A percentile compares a stretch with the other conserved stretches of the same genome.
phyloP scores from a whole-genome alignment of 441 rosid species.

The Manihot esculenta region DNA sequence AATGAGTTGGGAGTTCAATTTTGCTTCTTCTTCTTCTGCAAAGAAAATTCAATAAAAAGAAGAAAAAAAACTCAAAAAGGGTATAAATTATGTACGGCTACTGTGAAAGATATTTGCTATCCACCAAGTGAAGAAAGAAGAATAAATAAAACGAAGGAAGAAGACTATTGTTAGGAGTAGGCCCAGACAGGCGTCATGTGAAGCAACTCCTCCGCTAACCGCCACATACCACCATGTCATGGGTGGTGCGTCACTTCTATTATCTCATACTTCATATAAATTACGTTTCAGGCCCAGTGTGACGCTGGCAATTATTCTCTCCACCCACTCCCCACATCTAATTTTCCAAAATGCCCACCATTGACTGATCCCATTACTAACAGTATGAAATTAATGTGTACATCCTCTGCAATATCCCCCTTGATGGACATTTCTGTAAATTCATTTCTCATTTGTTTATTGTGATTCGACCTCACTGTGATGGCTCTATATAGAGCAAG shows the following conservation, averaged over 20 bases:
- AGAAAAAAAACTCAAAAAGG: too few relatives aligned
- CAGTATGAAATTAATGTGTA: too few relatives aligned
- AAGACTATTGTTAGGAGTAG: not conserved
- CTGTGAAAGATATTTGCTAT: too few relatives aligned
- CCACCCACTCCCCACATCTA: not conserved
- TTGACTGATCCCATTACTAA: too few relatives aligned
- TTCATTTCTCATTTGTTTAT: not conserved
- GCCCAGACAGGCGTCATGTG: not conserved
- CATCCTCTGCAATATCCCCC: too few relatives aligned
- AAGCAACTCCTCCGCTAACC: not conserved
- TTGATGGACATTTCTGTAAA: not conserved
- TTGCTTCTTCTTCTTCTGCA: too few relatives aligned
- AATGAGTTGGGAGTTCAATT: too few relatives aligned
- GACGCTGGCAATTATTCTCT: not conserved
- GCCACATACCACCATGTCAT: constrained; percentile 8
- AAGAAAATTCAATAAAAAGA: too few relatives aligned
- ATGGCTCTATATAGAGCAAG: not conserved
- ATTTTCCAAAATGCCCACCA: not conserved
- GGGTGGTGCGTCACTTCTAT: not conserved
- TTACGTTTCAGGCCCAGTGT: not conserved
- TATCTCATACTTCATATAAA: not conserved
- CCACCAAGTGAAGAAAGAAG: too few relatives aligned
- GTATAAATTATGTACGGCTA: too few relatives aligned
- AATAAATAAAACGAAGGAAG: too few relatives aligned
- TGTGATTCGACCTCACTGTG: not conserved